Evolutionary conservation across 495 filamentous ascomycete species (phyloP).

Genomic region (Daldinia concentrica): DNA sequence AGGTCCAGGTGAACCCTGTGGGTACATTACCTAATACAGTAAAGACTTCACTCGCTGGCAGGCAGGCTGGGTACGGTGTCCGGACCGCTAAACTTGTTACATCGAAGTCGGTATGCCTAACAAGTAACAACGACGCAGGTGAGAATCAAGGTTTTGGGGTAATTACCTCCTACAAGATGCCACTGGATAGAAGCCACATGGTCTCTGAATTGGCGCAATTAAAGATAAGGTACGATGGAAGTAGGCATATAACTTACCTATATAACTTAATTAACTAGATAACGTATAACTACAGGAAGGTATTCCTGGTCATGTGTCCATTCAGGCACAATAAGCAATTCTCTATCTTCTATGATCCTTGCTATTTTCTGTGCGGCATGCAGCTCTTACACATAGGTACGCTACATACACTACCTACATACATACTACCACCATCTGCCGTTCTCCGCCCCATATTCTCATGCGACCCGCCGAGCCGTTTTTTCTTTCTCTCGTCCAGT

Average conservation of each 20-base stretch:
- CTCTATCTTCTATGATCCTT: conserved; percentile 11
- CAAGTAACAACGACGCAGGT: background rate
- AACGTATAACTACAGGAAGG: background rate
- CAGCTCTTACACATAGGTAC: background rate
- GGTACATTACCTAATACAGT: background rate
- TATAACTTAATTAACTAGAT: no score
- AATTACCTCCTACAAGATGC: background rate
- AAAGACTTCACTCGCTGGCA: background rate
- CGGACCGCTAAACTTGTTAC: conserved; percentile 1
- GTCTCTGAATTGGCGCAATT: background rate
- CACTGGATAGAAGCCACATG: background rate
- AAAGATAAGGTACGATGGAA: background rate
- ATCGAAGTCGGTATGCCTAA: background rate
- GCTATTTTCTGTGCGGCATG: conserved; percentile 14
- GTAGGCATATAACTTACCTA: no score
- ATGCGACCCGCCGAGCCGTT: background rate
- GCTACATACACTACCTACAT: no score
- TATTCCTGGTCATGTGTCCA: conserved; percentile 1
- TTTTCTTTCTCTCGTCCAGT: background rate
- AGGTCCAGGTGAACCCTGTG: background rate
- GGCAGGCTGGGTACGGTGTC: conserved; percentile 1
- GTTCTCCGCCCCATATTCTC: background rate
- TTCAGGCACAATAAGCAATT: background rate
- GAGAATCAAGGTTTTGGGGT: background rate
- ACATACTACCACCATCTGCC: conserved; percentile 1